Conservation (phyloP, 768 basidiomycete genomes). For the Cystobasidiopsis lactophilus region DNA sequence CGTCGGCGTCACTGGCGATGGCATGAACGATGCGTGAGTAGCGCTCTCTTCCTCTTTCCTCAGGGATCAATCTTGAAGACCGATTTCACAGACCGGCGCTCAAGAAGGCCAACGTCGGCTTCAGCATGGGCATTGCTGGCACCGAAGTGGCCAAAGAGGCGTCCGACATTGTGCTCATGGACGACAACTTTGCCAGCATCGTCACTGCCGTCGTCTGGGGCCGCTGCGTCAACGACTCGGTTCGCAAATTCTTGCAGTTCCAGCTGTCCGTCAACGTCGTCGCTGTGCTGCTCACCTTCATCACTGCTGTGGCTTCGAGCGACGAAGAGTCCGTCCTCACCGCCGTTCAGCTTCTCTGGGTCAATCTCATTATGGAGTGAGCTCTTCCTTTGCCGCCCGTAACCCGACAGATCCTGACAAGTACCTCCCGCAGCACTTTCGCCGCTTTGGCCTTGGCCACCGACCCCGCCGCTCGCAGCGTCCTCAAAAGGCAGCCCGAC, state of each 20-base stretch:
- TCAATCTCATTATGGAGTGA: conserved; percentile 53
- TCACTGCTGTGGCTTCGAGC: conserved; percentile 60
- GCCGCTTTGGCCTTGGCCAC: conserved; percentile 94
- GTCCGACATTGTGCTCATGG: conserved; percentile 96
- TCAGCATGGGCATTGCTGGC: conserved; percentile 88
- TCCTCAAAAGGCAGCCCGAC: conserved; percentile 72
- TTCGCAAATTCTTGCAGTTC: conserved; percentile 78
- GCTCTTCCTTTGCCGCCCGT: no score
- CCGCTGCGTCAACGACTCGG: conserved; percentile 91
- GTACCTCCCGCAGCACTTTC: conserved; percentile 96
- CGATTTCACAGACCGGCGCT: conserved; percentile 7
- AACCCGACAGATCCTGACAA: not conserved
- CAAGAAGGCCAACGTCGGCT: conserved; percentile 71
- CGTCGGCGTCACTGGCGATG: conserved; percentile 80
- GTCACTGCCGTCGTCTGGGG: conserved; percentile 99
- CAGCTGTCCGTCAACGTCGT: conserved; percentile 65
- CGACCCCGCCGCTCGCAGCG: conserved; percentile 59
- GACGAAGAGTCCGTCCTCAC: conserved; percentile 66
- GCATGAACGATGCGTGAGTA: conserved; percentile 96
- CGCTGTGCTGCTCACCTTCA: conserved; percentile 79
- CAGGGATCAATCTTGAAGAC: no score
- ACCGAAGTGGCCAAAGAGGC: conserved; percentile 98
- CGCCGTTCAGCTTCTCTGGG: conserved; percentile 93
- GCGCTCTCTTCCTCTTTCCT: conserved; percentile 34
- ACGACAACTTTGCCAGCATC: conserved; percentile 87